These are phyloP conservation scores for Cordyceps militaris DNA, from an alignment of 2,329 filamentous ascomycete genomes.

Conservation along the genomic window DNA sequence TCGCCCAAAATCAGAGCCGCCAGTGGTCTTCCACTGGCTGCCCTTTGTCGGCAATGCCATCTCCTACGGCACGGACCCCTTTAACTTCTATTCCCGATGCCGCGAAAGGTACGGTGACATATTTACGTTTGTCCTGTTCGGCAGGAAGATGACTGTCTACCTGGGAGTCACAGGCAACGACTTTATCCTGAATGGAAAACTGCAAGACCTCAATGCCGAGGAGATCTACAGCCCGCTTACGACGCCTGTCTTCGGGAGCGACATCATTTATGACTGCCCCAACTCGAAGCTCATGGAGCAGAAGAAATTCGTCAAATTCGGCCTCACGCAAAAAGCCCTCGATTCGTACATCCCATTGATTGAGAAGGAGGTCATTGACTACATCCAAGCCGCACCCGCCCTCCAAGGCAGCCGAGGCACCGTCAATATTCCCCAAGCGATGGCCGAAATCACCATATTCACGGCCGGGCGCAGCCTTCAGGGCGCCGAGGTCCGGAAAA, in stretches of 20 bases:
- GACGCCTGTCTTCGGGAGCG: slow-evolving; percentile 60
- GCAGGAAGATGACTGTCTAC: slow-evolving; percentile 43
- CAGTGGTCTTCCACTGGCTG: slow-evolving; percentile 52
- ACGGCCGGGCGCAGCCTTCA: slow-evolving; percentile 70
- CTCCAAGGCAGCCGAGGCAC: slow-evolving; percentile 55
- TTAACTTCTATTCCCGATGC: slow-evolving; percentile 57
- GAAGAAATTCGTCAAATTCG: slow-evolving; percentile 74
- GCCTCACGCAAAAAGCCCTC: slow-evolving; percentile 59
- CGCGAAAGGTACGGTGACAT: slow-evolving; percentile 55
- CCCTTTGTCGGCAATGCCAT: slow-evolving; percentile 64
- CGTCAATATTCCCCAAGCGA: slow-evolving; percentile 56
- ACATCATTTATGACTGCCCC: slow-evolving; percentile 78
- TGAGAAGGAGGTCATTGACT: slow-evolving; percentile 59
- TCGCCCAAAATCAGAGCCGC: slow-evolving; percentile 29
- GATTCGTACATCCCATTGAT: slow-evolving; percentile 64
- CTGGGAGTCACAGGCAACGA: slow-evolving; percentile 47
- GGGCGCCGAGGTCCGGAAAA: slow-evolving; percentile 66
- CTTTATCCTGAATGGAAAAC: slow-evolving; percentile 49
- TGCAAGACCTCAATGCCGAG: slow-evolving; percentile 45
- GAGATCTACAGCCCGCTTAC: slow-evolving; percentile 46
- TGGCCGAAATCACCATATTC: slow-evolving; percentile 75
- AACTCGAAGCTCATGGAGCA: slow-evolving; percentile 84
- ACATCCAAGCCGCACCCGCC: slow-evolving; percentile 47
- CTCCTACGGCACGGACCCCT: slow-evolving; percentile 65
- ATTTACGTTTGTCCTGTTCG: slow-evolving; percentile 48